Base-by-base conservation (phyloP, 2,329 filamentous ascomycete genomes). In the Alternaria tenuissima region DNA sequence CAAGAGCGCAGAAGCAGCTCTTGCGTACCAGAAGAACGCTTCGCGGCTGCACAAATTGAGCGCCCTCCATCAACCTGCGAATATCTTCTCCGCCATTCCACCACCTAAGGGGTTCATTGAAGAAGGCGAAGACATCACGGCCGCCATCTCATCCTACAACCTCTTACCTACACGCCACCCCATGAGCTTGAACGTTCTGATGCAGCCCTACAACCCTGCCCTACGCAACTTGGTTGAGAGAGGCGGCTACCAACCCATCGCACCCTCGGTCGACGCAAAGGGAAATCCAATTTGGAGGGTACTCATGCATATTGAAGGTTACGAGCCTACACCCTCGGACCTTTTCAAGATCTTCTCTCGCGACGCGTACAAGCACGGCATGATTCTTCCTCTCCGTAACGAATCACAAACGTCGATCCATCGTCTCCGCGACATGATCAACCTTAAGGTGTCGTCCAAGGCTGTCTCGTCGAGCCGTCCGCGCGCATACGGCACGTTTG, bases 1-100 rank as follows among this genome's bases (percentile, higher is more conserved):
- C 81, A 81, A 85, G 62, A 85, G 81, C 22, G 72, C 80, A 18
- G 79, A 81, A n/a, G 85, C 88, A 12, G 90, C 91, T 0, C 74
- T 80, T 7, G 82, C 85, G 41, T 94, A 91, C 76, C 83, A 86
- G 54, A 80, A 82, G 24, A 85, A 88, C 61, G 82, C 84, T 0
- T 71, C 76, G 8, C 79, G 84, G 6, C 78, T 90, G 16, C 85
- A 87, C 74, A 72, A 73, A 14, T 74, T 88, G 5, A 79, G 80
- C 36, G 76, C 77, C n/a, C 65, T 76, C 42, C 75, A 85, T 63
- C 79, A 80, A 22, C 80, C 82, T 1, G 78, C 62, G 52, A 79
- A 74, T 44, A 71, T 81, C 67, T 62, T 78, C 32, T 82, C 79
- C n/a, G 78, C 79, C 6, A 73, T 84, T 5, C 78, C 81, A 3